Evolutionary conservation across 2,329 filamentous ascomycete species (phyloP), one percentile per base, ranked within the genome.

Genomic region (Pseudogymnoascus sp.): DNA sequence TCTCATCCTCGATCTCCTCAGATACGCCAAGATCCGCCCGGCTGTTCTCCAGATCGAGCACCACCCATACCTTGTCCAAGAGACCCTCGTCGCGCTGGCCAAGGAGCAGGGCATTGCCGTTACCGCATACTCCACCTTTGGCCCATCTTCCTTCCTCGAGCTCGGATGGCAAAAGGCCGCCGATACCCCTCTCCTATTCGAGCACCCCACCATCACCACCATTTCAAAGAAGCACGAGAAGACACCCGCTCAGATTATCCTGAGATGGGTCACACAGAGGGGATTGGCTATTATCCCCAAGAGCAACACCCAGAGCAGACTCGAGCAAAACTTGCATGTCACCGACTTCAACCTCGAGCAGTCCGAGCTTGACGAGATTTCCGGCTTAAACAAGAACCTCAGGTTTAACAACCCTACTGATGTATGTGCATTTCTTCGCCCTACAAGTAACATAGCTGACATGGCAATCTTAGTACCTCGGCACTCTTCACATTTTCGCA

Each of bases 41-140:
- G 88, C 90, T 39, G 87, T 88, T 41, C 86, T 94, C 65, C 91
- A 95, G 81, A 87, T 95, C 75, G 91, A 95, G 81, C 90, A 93
- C 79, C 91, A 95, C 81, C 91, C 91, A 26, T 94, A 92, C 82
- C 84, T 93, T 64, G 87, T 89, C 65, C 91, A 95, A 81, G 76
- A 80, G 64, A 81, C 85, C 61, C 83, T 95, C 61, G 74, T 94
- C 70, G 78, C 84, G 70, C 84, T 91, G 60, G 88, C 87, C 69
- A 81, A 88, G 78, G 77, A 78, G 61, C 82, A 91, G 77, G 84
- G 85, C 65, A 87, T 95, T 69, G 80, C 81, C 68, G 82, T 95
- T 63, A 94, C 90, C 3, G 91, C 89, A 60, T 95, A 94, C 81
- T 92, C 88, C 21, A 90, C 88, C 59, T 93, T 94, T 71, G 91